Evolutionary conservation across 495 filamentous ascomycete species (phyloP), one percentile per base, ranked within the genome.

Genomic region (Melanomma pulvis-pyrius): DNA sequence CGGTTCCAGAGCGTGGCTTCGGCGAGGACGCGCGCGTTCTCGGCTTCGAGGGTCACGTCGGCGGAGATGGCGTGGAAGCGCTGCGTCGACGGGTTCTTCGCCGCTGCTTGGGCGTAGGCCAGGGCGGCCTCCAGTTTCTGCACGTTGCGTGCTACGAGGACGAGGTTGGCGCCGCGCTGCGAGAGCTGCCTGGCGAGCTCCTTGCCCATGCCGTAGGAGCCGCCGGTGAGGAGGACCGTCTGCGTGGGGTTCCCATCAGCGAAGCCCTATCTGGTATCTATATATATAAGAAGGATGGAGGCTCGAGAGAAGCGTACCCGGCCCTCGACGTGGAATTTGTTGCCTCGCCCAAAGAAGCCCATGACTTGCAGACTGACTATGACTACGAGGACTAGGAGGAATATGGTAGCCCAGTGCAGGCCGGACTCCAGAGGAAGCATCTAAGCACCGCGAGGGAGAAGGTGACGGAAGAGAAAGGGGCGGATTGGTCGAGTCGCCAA

Each of bases 201-300:
- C 71, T 82, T 84, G 66, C 94, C 94, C 90, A 97, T 91, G 53
- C 94, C 94, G 74, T 96, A 90, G 0, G 96, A 98, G 57, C 87
- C 93, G 41, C 94, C 94, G 13, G 94, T 98, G 58, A 98, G 81
- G 24, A 98, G 78, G 61, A 94, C 83, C 5, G 90, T 94, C 91
- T 93, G 61, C 19, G 25, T 32, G 28, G 8, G 13, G 9, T 44
- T 15, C 39, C n/a, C 9, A 6, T 44, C 17, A 44, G 29, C 11
- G 22, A 52, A 52, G 13, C 26, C 5, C 26, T 4, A 24, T 3
- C 6, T 6, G 24, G 49, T 9, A 39, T 29, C 9, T 22, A 24
- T 51, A 15, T 17, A 11, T 29, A 11, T 26, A 51, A 47, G 12
- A 30, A n/a, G 19, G 5, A 1, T 36, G 6, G 44, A 44, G 9